Evolutionary conservation across 805 yeast genomes (phyloP), one percentile per base, ranked within the genome.

Genomic region (Wickerhamiella australiensis): DNA sequence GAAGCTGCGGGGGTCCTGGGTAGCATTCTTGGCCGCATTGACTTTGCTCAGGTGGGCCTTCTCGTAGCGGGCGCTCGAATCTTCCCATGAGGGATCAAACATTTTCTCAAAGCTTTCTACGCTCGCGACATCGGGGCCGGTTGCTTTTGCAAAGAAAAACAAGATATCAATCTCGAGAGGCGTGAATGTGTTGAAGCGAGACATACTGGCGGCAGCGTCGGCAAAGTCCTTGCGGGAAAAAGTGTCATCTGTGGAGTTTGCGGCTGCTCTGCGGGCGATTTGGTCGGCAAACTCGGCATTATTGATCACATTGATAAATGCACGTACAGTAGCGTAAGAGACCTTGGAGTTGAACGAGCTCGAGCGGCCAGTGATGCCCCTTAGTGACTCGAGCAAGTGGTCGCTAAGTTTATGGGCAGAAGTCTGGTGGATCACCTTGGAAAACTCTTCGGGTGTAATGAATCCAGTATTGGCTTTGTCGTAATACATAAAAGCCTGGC

Each of bases 31-130:
- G 38, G 72, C 72, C 2, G 72, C 68, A 22, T 56, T 64, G 27
- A 61, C 61, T 57, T 65, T 67, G 54, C 53, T 57, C 20, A 55
- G 50, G 49, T 56, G 59, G 11, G 67, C 55, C 46, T 55, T 57
- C 46, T 57, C 59, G 59, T 65, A 65, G 29, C 65, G 59, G 18
- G 57, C 49, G 52, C 50, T 53, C 27, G 64, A 64, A 50, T 66
- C 70, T 50, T 66, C 65, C 73, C 73, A 69, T 8, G 65, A 56
- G 18, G 73, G 73, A 50, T 69, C 73, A 50, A 69, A 67, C 56
- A 70, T 69, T 42, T 61, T 56, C 35, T 65, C 59, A 57, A 69
- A 69, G 52, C 62, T 59, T 40, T 61, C 62, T 33, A 63, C 46
- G 37, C 60, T 53, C 18, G 61, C 58, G 31, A 53, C 47, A 20